Base-by-base conservation (phyloP, 257 asterid species). In the Cruciata laevipes region DNA sequence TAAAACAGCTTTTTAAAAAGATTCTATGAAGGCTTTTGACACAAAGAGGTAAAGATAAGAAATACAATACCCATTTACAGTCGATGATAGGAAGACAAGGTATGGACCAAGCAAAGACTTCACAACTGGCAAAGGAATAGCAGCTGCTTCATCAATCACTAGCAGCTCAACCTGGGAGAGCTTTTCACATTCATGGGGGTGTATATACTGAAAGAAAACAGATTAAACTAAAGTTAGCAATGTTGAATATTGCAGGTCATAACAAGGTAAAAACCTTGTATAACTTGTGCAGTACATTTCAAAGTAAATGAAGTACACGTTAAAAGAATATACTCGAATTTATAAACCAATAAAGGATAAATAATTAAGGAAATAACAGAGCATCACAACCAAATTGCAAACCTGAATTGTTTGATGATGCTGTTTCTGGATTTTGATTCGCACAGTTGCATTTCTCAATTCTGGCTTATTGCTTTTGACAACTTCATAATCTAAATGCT, bases 101-200 rank as follows among this genome's bases (percentile, higher is more conserved):
- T 88, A 94, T 61, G 96, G 97, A 73, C 99, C 99, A 77, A 94
- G 92, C 85, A 94, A 79, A 73, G 95, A 86, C 82, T 90, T 90
- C 73, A 94, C 97, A 74, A 88, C 68, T 30, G 99, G 95, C 75
- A 90, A 82, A 68, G 97, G 99, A 79, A 94, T 88, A 70, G 99
- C 99, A 77, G 99, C 99, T 27, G 99, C 99, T 85, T 94, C 99
- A 74, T 94, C 97, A 83, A 94, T 69, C 71, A 94, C 95, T 76
- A 94, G 77, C 84, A 94, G 79, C 76, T 94, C 97, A 31, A 90
- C 99, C 82, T 94, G 99, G 70, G 96, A 90, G 61, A 90, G 91
- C 83, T 90, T 94, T 74, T 76, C 89, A 73, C 83, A 88, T 66
- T 93, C 99, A 55, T 87, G 87, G 37, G 99, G 99, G 58, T 79